phyloP scores from a whole-genome alignment of 1,139 yeast species.

The Meyerozyma sp. region DNA sequence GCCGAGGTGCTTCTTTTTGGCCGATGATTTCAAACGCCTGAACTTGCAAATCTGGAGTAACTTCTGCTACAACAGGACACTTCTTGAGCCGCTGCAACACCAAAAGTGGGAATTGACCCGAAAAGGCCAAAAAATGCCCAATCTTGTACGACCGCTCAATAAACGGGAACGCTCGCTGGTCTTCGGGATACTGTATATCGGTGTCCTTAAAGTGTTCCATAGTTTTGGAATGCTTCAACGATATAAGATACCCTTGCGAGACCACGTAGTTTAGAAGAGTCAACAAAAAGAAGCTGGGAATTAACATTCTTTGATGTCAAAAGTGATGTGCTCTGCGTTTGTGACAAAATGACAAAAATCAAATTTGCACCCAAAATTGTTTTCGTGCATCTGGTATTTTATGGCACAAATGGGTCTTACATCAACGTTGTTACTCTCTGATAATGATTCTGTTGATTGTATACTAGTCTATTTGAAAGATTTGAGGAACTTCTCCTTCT shows the following conservation, averaged over 20 bases:
- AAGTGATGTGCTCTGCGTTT: too few relatives aligned
- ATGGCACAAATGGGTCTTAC: too few relatives aligned
- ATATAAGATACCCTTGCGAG: neutral
- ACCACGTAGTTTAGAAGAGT: neutral
- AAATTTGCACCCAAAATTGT: neutral
- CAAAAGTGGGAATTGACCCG: constrained; percentile 51
- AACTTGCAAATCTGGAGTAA: constrained; percentile 54
- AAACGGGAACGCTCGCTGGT: neutral
- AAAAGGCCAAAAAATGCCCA: constrained; percentile 61
- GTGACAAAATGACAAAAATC: neutral
- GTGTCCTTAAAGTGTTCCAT: neutral
- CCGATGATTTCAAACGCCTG: constrained; percentile 38
- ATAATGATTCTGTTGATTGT: neutral
- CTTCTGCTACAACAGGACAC: constrained; percentile 49
- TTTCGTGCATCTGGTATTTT: neutral
- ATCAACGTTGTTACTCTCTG: too few relatives aligned
- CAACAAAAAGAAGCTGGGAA: neutral
- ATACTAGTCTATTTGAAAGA: constrained; percentile 15
- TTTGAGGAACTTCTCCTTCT: constrained; percentile 47
- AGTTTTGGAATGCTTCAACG: neutral
- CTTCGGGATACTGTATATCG: neutral
- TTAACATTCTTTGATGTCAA: neutral
- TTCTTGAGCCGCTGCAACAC: constrained; percentile 41
- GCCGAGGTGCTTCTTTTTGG: constrained; percentile 60
- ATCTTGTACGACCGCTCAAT: constrained; percentile 35